Percentiles rank a stretch among this genome's conserved stretches.
phyloP scores from a whole-genome alignment of 2,329 filamentous ascomycete species.

The Penicillium aurantiogriseum region DNA sequence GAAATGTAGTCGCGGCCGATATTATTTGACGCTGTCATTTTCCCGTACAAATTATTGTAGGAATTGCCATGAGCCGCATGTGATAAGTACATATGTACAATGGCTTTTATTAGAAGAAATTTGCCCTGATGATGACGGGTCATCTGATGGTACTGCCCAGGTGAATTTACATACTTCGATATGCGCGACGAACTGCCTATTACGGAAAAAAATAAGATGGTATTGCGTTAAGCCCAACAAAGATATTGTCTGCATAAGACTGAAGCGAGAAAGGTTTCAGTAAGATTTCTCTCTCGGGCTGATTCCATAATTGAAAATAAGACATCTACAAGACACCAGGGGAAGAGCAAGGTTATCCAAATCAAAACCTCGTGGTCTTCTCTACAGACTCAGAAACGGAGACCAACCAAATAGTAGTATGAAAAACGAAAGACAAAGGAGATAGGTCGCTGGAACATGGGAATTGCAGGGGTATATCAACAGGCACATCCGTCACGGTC shows the following conservation, averaged over 20 bases:
- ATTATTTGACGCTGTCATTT: not conserved
- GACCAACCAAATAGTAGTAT: constrained; percentile 11
- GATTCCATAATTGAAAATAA: not conserved
- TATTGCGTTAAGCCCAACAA: constrained; percentile 2
- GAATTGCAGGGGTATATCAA: constrained; percentile 50
- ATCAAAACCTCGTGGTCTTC: constrained; percentile 9
- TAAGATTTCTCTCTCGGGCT: not conserved
- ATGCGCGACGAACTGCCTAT: not conserved
- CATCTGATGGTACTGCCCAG: not conserved
- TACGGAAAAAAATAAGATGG: not conserved
- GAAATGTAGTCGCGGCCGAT: not conserved
- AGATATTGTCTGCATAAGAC: not conserved
- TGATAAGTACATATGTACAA: not conserved
- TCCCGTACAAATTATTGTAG: not conserved
- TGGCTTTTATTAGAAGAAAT: not conserved
- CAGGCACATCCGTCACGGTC: constrained; percentile 91
- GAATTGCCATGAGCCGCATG: not conserved
- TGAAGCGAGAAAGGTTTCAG: not conserved
- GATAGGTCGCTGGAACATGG: constrained; percentile 27
- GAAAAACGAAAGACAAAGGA: constrained; percentile 17
- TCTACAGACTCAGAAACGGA: constrained; percentile 16
- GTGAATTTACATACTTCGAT: not conserved
- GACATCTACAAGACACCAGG: constrained; percentile 17
- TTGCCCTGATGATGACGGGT: not conserved
- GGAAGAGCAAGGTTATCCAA: constrained; percentile 4